Evolutionary conservation across 805 yeast genomes (phyloP), one percentile per base, ranked within the genome.

Genomic region (Wickerhamomyces silvicola): DNA sequence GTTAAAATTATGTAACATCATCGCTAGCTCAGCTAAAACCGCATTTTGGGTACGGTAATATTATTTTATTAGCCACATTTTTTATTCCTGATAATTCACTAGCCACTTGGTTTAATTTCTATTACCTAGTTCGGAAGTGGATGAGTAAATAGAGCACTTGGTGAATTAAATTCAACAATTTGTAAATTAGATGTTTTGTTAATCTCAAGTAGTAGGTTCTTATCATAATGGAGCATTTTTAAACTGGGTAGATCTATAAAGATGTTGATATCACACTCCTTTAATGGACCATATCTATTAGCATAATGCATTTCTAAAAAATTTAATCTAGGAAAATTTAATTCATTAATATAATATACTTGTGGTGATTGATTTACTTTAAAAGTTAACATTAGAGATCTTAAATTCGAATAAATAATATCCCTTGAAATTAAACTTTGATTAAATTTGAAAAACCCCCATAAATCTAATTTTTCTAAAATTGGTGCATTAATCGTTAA

Each of bases 261-360:
- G 14, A 46, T 15, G 7, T 19, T 17, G 13, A 48, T 34, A 21
- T 46, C 39, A 16, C 46, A 39, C 16, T 43, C 35, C 20, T 41
- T 39, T 15, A 48, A 21, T 12, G 43, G 50, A 1, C 47, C 45
- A 30, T 39, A 46, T 21, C 37, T 27, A 29, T 48, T 48, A 14
- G 30, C 19, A 18, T 41, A 46, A 11, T 36, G 39, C 8, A 46
- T 24, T 5, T 22, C 24, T 5, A 48, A 12, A 8, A 30, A 20
- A 3, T 26, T 16, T 11, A 48, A 16, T 2, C 13, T 17, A 6
- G 53, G 53, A 18, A 36, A 48, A 4, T 33, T 33, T 10, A 22
- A 28, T 1, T 15, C 6, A 16, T 22, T 30, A 15, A 46, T 30
- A 2, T 12, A 16, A 18, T 27, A 46, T 3, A 18, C 4, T 18